These are phyloP conservation scores for Mycena kentingensis DNA, from an alignment of 768 basidiomycete species.

Conservation along the genomic window DNA sequence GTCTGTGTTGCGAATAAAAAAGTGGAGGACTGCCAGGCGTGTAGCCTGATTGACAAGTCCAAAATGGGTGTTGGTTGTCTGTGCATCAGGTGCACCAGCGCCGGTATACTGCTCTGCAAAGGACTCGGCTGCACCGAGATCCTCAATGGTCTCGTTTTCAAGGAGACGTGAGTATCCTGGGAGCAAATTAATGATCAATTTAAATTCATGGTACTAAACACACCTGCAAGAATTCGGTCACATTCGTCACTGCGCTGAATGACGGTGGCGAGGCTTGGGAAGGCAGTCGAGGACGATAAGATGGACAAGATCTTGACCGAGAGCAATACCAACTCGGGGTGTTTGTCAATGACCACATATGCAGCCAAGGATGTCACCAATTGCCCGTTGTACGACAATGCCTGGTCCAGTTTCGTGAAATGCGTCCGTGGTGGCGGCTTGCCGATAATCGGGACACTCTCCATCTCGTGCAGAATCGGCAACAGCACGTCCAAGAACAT, in stretches of 20 bases:
- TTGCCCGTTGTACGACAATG: slow-evolving; percentile 65
- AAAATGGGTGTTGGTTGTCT: slow-evolving; percentile 46
- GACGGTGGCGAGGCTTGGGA: slow-evolving; percentile 74
- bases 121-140: slow-evolving; percentile 61
- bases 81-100: slow-evolving; percentile 61
- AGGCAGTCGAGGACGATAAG: slow-evolving; percentile 66
- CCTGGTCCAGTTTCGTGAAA: slow-evolving; percentile 75
- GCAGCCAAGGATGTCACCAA: slow-evolving; percentile 82
- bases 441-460: slow-evolving; percentile 55
- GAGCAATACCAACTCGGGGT: slow-evolving; percentile 74
- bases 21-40: slow-evolving; percentile 73
- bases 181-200: not conserved
- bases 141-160: slow-evolving; percentile 59
- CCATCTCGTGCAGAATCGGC: slow-evolving; percentile 70
- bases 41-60: slow-evolving; percentile 66
- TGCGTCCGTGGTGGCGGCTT: slow-evolving; percentile 63
- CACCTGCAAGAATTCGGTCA: slow-evolving; percentile 68
- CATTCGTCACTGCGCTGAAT: slow-evolving; percentile 83
- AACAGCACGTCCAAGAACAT: slow-evolving; percentile 88
- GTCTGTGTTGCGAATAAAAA: slow-evolving; percentile 80
- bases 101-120: slow-evolving; percentile 66
- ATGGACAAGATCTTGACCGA: slow-evolving; percentile 74
- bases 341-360: slow-evolving; percentile 69
- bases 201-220: not conserved
- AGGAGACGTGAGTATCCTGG: slow-evolving; percentile 71